Percentiles rank a stretch among this genome's conserved stretches.
Evolutionary conservation across 306 rosid genomes (phyloP).

Genomic region (Cucurbita maxima): DNA sequence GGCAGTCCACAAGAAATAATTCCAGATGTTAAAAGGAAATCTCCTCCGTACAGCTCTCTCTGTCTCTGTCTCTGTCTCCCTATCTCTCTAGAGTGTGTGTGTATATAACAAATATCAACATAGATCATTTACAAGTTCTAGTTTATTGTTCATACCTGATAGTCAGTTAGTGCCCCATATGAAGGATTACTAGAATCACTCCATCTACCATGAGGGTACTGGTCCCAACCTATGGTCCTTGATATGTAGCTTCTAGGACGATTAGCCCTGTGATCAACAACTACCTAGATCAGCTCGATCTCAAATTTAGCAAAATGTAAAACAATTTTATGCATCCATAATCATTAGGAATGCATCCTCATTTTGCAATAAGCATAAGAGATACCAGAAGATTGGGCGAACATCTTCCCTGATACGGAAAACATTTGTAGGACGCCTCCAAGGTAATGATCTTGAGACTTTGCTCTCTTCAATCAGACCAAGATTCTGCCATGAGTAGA

Average conservation of each 20-base stretch:
- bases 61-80: not conserved
- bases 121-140: not conserved
- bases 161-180: conserved; percentile 69
- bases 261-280: conserved; percentile 61
- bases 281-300: conserved; percentile 16
- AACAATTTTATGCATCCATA: not conserved
- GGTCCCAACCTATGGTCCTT: conserved; percentile 94
- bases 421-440: conserved; percentile 86
- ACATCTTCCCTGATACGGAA: conserved; percentile 72
- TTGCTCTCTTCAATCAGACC: conserved; percentile 82
- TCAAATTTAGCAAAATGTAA: not conserved
- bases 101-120: not conserved
- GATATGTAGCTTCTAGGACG: conserved; percentile 96
- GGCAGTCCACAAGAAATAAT: not conserved
- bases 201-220: conserved; percentile 95
- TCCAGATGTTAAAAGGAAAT: not conserved
- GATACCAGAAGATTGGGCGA: conserved; percentile 87
- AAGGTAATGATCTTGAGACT: conserved; percentile 63
- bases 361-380: not conserved
- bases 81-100: not conserved
- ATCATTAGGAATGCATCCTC: not conserved
- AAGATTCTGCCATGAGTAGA: conserved; percentile 52
- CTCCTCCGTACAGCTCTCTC: not conserved
- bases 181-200: conserved; percentile 80
- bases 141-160: conserved; percentile 43